A percentile compares a stretch with the other conserved stretches of the same genome.
phyloP scores from a whole-genome alignment of 768 basidiomycete species.

The Tricholoma flavovirens region DNA sequence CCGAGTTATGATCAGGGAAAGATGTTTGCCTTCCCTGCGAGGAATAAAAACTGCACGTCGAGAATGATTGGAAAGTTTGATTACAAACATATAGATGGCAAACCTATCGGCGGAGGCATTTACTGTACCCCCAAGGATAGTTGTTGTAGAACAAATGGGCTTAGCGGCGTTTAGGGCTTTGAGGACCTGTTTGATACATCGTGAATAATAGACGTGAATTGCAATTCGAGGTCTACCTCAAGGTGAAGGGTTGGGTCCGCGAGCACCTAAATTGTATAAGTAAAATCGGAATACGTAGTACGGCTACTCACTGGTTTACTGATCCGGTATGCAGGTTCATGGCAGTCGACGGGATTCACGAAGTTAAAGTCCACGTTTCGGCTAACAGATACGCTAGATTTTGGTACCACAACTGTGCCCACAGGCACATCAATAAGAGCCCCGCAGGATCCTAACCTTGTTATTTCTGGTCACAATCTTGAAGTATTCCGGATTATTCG shows the following conservation, averaged over 20 bases:
- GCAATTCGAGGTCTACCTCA: conserved; percentile 34
- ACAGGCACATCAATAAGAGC: conserved; percentile 62
- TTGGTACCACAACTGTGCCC: conserved; percentile 72
- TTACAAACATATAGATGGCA: conserved; percentile 4
- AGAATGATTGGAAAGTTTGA: too few relatives aligned
- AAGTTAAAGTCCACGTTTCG: conserved; percentile 80
- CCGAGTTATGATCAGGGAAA: conserved; percentile 67
- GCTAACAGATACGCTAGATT: conserved; percentile 57
- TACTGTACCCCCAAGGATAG: conserved; percentile 40
- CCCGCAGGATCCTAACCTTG: conserved; percentile 79
- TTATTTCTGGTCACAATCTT: conserved; percentile 1
- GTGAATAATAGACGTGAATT: conserved; percentile 1
- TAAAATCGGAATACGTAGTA: conserved; percentile 5
- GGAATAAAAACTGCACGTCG: conserved; percentile 64
- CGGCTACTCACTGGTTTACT: conserved; percentile 52
- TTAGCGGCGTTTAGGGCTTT: conserved; percentile 39
- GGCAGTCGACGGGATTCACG: conserved; percentile 33
- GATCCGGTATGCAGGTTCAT: conserved; percentile 55
- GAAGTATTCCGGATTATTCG: neutral
- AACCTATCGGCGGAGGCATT: conserved; percentile 86
- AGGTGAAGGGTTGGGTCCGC: conserved; percentile 52
- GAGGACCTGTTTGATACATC: conserved; percentile 33
- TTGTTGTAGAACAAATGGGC: conserved; percentile 29
- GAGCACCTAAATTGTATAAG: conserved; percentile 36
- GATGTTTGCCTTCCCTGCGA: conserved; percentile 81